These are phyloP conservation scores for Phytophthora aleatoria DNA, from an alignment of 352 stramenopile species.

Conservation along the genomic window DNA sequence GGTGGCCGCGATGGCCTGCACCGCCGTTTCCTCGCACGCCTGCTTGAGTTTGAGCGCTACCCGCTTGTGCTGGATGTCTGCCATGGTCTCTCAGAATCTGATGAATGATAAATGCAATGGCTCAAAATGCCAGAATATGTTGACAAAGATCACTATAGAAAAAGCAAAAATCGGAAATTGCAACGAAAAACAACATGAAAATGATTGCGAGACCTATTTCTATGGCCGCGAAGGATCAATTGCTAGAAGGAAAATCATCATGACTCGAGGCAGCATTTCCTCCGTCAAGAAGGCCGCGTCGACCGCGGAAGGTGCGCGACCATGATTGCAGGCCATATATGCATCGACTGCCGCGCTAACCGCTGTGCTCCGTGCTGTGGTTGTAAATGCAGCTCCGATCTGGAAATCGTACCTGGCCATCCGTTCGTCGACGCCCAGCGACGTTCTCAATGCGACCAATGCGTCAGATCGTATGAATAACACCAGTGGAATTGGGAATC, in stretches of 20 bases:
- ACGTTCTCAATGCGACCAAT: slow-evolving; percentile 8
- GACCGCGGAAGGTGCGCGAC: slow-evolving; percentile 29
- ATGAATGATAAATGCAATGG: no score
- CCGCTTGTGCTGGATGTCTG: slow-evolving; percentile 67
- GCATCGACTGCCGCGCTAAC: slow-evolving; percentile 8
- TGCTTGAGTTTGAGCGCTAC: slow-evolving; percentile 77
- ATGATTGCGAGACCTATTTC: slow-evolving; percentile 1
- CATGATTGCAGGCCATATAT: neutral
- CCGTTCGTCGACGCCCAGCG: slow-evolving; percentile 34
- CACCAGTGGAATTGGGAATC: neutral
- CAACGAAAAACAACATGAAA: neutral
- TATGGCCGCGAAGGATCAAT: slow-evolving; percentile 21
- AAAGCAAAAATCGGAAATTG: neutral
- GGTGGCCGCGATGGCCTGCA: slow-evolving; percentile 79
- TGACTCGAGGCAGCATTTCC: slow-evolving; percentile 27
- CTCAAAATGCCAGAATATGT: neutral
- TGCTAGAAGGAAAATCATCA: slow-evolving; percentile 9
- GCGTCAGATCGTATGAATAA: slow-evolving; percentile 1
- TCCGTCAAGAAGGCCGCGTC: slow-evolving; percentile 35
- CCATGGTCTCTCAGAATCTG: slow-evolving; percentile 31
- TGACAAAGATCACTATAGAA: neutral
- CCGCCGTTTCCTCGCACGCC: slow-evolving; percentile 82
- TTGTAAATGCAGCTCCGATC: slow-evolving; percentile 49
- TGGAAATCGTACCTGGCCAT: slow-evolving; percentile 71
- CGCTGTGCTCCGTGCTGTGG: neutral